phyloP scores from a whole-genome alignment of 345 rosid genomes.

The Mangifera indica region DNA sequence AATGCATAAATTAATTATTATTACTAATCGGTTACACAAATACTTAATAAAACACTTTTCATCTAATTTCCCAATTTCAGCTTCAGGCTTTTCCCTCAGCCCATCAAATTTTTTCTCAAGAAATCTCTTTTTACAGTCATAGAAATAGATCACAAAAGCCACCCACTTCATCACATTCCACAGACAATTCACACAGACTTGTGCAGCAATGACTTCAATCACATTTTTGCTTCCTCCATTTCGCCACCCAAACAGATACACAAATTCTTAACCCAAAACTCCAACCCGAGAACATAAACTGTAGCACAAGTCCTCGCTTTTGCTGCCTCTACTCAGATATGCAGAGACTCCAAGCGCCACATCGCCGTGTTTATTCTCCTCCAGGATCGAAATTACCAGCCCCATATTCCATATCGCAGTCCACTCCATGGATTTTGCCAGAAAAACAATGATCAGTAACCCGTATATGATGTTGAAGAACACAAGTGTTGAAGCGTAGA shows the following conservation, averaged over 20 bases:
- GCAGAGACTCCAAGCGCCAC: constrained; percentile 25
- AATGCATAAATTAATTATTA: no score
- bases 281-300: constrained; percentile 24
- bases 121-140: constrained; percentile 27
- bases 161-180: constrained; percentile 31
- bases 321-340: constrained; percentile 33
- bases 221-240: background rate
- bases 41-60: no score
- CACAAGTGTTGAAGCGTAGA: background rate
- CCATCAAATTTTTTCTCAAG: constrained; percentile 27
- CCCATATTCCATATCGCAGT: constrained; percentile 40
- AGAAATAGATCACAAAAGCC: constrained; percentile 22
- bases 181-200: constrained; percentile 18
- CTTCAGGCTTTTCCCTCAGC: constrained; percentile 21
- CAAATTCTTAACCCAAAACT: constrained; percentile 21
- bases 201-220: constrained; percentile 3
- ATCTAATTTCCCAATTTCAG: no score
- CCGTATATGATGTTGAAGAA: background rate
- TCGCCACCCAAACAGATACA: constrained; percentile 19
- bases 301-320: constrained; percentile 19
- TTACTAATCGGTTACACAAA: no score
- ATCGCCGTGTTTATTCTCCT: constrained; percentile 35
- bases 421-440: constrained; percentile 33
- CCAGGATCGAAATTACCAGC: constrained; percentile 32
- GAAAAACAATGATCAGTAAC: constrained; percentile 1